These are phyloP conservation scores for Saturnispora silvae DNA, from an alignment of 805 yeast genomes.

Conservation along the genomic window DNA sequence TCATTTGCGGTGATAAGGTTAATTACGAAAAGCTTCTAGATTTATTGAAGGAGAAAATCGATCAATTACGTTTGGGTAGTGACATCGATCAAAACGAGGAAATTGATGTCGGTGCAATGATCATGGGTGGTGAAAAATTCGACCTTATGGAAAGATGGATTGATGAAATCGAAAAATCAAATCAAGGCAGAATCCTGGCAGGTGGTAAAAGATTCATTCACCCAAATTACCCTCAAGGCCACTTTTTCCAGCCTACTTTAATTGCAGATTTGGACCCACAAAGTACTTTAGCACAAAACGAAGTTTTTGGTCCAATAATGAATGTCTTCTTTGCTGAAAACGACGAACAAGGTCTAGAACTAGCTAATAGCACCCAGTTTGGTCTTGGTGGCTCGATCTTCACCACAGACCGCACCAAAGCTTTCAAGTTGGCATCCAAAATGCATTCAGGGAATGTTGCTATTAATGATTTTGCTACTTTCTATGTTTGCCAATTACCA, in stretches of 20 bases:
- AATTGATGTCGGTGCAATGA: constrained; percentile 94
- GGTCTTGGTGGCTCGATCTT: constrained; percentile 92
- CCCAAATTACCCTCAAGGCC: constrained; percentile 93
- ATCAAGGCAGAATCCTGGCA: constrained; percentile 58
- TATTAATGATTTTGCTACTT: constrained; percentile 95
- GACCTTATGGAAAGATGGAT: constrained; percentile 55
- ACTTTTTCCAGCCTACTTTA: constrained; percentile 84
- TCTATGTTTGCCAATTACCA: constrained; percentile 89
- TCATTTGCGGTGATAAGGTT: constrained; percentile 51
- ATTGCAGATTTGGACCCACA: constrained; percentile 67
- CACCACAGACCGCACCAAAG: constrained; percentile 48
- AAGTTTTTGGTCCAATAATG: constrained; percentile 90
- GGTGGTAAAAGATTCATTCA: constrained; percentile 81
- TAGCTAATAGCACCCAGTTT: constrained; percentile 78
- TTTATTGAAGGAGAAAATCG: constrained; percentile 47
- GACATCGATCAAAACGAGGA: constrained; percentile 85
- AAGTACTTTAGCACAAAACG: constrained; percentile 77
- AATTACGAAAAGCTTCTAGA: constrained; percentile 55
- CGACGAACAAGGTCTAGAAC: constrained; percentile 55
- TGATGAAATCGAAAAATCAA: constrained; percentile 61
- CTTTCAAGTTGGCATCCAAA: constrained; percentile 51
- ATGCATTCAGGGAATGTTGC: constrained; percentile 88
- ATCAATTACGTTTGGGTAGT: constrained; percentile 66
- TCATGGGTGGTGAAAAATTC: constrained; percentile 63
- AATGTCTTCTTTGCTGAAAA: constrained; percentile 63